Percentiles rank a stretch among this genome's conserved stretches.
phyloP scores from a whole-genome alignment of 257 asterid species.

The Verbena officinalis region DNA sequence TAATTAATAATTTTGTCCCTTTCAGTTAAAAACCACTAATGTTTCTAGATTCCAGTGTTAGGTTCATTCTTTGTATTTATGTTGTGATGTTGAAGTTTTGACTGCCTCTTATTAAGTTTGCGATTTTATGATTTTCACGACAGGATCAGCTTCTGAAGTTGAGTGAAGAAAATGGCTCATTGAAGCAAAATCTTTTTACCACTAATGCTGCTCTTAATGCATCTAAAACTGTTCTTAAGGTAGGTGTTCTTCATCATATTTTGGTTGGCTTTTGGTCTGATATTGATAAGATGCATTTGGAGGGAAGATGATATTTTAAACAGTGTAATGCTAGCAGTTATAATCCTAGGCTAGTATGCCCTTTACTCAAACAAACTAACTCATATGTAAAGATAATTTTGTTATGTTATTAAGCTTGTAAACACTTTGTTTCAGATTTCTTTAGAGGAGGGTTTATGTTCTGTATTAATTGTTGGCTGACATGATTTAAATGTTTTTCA shows the following conservation, averaged over 20 bases:
- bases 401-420: conserved; percentile 13
- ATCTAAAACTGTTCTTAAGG: conserved; percentile 67
- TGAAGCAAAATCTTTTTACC: conserved; percentile 67
- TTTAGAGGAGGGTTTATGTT: conserved; percentile 17
- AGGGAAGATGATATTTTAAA: conserved; percentile 7
- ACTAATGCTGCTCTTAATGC: conserved; percentile 60
- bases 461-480: conserved; percentile 26
- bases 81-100: conserved; percentile 5
- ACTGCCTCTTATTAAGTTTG: conserved; percentile 23
- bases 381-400: not conserved
- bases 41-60: no score
- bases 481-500: conserved; percentile 40
- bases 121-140: conserved; percentile 26
- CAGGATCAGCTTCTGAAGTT: conserved; percentile 80
- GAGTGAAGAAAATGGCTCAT: conserved; percentile 75
- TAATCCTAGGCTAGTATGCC: no score
- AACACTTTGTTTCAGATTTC: not conserved
- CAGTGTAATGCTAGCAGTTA: conserved; percentile 14
- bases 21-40: conserved; percentile 19
- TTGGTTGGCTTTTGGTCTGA: conserved; percentile 12
- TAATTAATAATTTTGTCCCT: conserved; percentile 6
- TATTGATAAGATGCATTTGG: conserved; percentile 11
- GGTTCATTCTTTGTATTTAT: conserved; percentile 14
- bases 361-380: conserved; percentile 5
- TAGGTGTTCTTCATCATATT: conserved; percentile 28